Conservation (phyloP, 225 moss, liverwort and hornwort genomes). For the Bryum argenteum region DNA sequence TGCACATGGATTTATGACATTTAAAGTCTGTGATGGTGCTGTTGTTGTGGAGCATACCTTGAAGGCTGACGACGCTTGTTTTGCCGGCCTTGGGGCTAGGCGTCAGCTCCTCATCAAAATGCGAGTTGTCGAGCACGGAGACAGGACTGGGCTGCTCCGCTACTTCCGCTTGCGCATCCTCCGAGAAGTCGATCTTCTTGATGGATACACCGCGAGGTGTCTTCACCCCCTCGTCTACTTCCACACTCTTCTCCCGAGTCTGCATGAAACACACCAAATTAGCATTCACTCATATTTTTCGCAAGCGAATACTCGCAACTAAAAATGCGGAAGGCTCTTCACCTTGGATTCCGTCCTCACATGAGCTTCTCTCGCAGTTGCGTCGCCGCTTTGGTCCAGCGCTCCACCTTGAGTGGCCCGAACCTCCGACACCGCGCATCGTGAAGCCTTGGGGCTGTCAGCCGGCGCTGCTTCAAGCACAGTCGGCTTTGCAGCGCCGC, state of each 20-base stretch:
- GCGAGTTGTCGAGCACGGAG: conserved; percentile 63
- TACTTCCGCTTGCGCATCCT: conserved; percentile 48
- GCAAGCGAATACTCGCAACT: too few relatives aligned
- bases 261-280: conserved; percentile 12
- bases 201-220: conserved; percentile 65
- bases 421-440: conserved; percentile 32
- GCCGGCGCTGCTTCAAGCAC: neutral
- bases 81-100: conserved; percentile 59
- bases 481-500: conserved; percentile 1
- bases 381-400: conserved; percentile 50
- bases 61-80: conserved; percentile 40
- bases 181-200: conserved; percentile 51
- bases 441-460: conserved; percentile 26
- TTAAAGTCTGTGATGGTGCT: too few relatives aligned
- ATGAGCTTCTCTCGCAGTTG: conserved; percentile 6
- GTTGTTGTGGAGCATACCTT: conserved; percentile 33
- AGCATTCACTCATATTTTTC: neutral
- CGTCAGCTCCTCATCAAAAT: conserved; percentile 63
- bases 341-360: conserved; percentile 38
- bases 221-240: conserved; percentile 54
- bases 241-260: conserved; percentile 36
- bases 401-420: conserved; percentile 48
- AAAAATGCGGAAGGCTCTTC: neutral
- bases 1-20: too few relatives aligned
- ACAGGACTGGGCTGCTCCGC: conserved; percentile 68